Evolutionary conservation across 2,329 filamentous ascomycete species (phyloP).

Genomic region (Cordyceps pruinosa): DNA sequence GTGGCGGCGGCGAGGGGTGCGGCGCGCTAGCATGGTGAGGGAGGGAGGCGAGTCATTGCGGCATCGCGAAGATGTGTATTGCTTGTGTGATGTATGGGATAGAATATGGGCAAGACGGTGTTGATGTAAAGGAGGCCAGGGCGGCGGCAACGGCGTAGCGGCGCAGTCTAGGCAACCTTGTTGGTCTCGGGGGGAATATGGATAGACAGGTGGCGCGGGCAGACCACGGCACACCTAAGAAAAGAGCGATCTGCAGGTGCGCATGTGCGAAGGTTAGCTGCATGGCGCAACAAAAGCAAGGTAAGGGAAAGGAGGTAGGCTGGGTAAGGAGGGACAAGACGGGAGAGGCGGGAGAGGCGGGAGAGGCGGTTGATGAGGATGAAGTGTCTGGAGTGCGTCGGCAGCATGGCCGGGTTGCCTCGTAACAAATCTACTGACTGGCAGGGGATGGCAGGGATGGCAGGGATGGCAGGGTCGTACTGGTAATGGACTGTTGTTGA

Average conservation of each 20-base stretch:
- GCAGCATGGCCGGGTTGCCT: too few species aligned
- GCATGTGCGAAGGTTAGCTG: conserved; percentile 4
- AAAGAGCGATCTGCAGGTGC: conserved; percentile 4
- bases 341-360: neutral
- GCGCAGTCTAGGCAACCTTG: too few species aligned
- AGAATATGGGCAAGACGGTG: too few species aligned
- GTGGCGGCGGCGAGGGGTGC: neutral
- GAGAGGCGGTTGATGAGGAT: neutral
- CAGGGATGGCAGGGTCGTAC: too few species aligned
- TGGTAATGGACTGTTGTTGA: neutral
- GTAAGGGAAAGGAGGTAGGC: neutral
- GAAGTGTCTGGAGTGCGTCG: neutral
- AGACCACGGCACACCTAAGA: conserved; percentile 1
- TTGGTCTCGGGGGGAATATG: neutral
- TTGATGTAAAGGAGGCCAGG: too few species aligned
- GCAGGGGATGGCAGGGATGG: too few species aligned
- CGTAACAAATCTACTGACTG: too few species aligned
- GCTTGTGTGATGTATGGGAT: too few species aligned
- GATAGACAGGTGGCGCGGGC: neutral
- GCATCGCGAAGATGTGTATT: too few species aligned
- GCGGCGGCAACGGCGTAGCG: too few species aligned
- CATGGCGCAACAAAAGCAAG: neutral
- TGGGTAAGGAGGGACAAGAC: neutral
- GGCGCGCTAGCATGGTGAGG: neutral
- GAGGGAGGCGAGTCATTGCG: too few species aligned